phyloP scores from a whole-genome alignment of 2,329 filamentous ascomycete species.

The Colletotrichum chlorophyti region DNA sequence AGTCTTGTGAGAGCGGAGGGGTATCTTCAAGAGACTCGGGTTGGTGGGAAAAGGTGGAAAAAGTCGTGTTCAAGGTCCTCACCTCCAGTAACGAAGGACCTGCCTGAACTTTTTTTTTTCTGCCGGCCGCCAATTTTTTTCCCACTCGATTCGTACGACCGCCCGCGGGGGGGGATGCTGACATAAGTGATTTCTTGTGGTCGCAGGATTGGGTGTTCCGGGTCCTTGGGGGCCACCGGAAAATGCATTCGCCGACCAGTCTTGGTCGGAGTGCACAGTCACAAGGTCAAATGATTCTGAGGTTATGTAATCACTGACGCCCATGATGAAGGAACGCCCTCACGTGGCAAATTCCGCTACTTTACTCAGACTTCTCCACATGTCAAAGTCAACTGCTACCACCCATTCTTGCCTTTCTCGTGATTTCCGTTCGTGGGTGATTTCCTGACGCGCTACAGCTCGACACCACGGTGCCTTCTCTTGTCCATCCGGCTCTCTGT shows the following conservation, averaged over 20 bases:
- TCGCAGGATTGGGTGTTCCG: neutral
- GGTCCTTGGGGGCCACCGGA: neutral
- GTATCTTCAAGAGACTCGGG: neutral
- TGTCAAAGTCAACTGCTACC: too few species aligned
- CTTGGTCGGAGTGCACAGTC: too few species aligned
- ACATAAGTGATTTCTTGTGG: neutral
- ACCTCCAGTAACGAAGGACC: constrained; percentile 14
- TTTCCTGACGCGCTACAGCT: too few species aligned
- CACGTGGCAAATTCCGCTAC: too few species aligned
- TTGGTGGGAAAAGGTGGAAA: constrained; percentile 2
- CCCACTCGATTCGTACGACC: constrained; percentile 10
- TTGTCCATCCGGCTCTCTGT: too few species aligned
- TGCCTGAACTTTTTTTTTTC: constrained; percentile 29
- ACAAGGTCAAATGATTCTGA: too few species aligned
- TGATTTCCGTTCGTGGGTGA: too few species aligned
- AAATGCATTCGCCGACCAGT: neutral
- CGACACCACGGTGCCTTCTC: too few species aligned
- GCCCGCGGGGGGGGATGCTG: constrained; percentile 22
- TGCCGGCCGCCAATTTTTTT: constrained; percentile 28
- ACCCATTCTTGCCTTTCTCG: too few species aligned
- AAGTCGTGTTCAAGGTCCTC: constrained; percentile 11
- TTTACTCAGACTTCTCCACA: too few species aligned
- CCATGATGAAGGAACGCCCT: too few species aligned
- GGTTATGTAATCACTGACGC: too few species aligned
- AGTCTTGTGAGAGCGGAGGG: constrained; percentile 1